Evolutionary conservation across 495 filamentous ascomycete species (phyloP).

Genomic region (Aspergillus egyptiacus): DNA sequence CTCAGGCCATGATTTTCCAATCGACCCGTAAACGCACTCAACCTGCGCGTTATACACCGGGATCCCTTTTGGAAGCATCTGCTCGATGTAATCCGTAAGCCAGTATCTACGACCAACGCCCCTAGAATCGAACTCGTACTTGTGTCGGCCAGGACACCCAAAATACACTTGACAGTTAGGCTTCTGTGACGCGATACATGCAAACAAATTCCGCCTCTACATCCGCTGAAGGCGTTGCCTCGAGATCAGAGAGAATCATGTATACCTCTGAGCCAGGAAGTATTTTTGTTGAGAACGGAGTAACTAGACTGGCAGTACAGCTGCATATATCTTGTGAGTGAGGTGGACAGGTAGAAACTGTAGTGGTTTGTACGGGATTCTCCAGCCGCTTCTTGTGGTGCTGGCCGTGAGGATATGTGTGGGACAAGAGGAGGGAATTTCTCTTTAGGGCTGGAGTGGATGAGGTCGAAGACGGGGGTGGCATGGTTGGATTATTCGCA

Average conservation of each 20-base stretch:
- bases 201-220: conserved; percentile 5
- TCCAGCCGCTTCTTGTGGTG: neutral
- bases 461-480: conserved; percentile 4
- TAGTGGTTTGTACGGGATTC: conserved; percentile 13
- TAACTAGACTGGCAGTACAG: conserved; percentile 10
- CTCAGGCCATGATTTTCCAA: conserved; percentile 15
- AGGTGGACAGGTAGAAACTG: conserved; percentile 14
- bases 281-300: conserved; percentile 8
- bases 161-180: conserved; percentile 18
- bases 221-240: neutral
- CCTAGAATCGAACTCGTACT: conserved; percentile 67
- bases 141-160: conserved; percentile 54
- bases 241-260: conserved; percentile 12
- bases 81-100: conserved; percentile 9
- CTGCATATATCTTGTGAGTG: neutral
- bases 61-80: conserved; percentile 1
- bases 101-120: conserved; percentile 31
- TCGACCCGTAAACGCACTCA: neutral
- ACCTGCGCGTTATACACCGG: conserved; percentile 2
- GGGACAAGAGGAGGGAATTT: conserved; percentile 9
- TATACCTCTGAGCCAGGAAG: conserved; percentile 9
- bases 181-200: conserved; percentile 8
- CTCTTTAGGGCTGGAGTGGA: conserved; percentile 12
- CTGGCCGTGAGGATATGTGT: neutral
- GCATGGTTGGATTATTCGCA: conserved; percentile 9